Percentiles rank a stretch among this genome's conserved stretches.
These are phyloP conservation scores for Begonia peltatifolia DNA, from an alignment of 306 rosid genomes.

Conservation along the genomic window DNA sequence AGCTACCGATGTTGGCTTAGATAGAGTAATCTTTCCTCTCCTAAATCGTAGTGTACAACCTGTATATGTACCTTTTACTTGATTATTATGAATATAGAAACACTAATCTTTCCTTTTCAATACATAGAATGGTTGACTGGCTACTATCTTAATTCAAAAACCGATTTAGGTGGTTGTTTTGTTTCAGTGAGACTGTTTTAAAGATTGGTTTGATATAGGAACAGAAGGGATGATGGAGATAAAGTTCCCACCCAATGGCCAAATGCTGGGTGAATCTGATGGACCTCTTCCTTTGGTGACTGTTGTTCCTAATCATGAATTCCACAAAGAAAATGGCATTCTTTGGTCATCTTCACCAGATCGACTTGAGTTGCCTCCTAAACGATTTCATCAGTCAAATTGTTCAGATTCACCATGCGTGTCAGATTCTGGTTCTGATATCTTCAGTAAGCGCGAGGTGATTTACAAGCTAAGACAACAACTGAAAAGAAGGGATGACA, in stretches of 20 bases:
- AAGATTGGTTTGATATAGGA: conserved; percentile 20
- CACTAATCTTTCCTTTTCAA: no score
- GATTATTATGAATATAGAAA: no score
- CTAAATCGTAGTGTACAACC: no score
- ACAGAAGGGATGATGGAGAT: conserved; percentile 36
- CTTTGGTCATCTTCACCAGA: conserved; percentile 89
- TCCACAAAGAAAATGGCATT: conserved; percentile 63
- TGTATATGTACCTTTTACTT: no score
- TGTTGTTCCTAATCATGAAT: conserved; percentile 60
- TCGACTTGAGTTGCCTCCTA: conserved; percentile 69
- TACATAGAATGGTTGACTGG: no score
- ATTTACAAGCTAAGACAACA: conserved; percentile 90
- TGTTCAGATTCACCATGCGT: conserved; percentile 92
- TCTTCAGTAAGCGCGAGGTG: conserved; percentile 85
- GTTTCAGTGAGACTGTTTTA: no score
- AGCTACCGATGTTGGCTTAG: no score
- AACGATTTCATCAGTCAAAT: conserved; percentile 70
- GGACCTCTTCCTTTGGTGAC: conserved; percentile 67
- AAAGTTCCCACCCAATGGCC: conserved; percentile 49
- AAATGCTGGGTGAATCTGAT: conserved; percentile 40
- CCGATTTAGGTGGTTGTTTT: no score
- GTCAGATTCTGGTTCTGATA: conserved; percentile 91
- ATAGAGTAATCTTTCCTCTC: no score
- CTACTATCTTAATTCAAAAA: no score
- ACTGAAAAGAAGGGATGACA: conserved; percentile 82